phyloP scores from a whole-genome alignment of 2,329 filamentous ascomycete genomes.

The Teratosphaeria destructans region DNA sequence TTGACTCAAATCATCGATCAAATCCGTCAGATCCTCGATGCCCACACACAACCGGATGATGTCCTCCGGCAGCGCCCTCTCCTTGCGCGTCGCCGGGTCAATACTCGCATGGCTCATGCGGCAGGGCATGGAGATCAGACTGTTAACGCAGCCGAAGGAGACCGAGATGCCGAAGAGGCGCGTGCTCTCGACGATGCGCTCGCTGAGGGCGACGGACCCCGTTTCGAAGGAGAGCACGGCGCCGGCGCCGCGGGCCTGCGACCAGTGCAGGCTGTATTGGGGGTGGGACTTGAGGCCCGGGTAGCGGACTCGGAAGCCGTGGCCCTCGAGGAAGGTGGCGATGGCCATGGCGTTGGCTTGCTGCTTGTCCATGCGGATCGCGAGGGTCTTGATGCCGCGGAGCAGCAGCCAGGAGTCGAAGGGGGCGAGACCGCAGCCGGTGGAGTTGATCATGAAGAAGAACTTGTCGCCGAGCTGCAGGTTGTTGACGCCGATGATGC shows the following conservation, averaged over 20 bases:
- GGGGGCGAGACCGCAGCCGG: slow-evolving; percentile 84
- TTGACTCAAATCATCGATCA: slow-evolving; percentile 84
- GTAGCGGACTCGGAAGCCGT: slow-evolving; percentile 91
- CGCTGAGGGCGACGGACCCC: slow-evolving; percentile 69
- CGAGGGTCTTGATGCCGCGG: slow-evolving; percentile 89
- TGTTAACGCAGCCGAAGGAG: slow-evolving; percentile 96
- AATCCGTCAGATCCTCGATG: slow-evolving; percentile 83
- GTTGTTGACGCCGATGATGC: slow-evolving; percentile 87
- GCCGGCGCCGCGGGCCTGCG: slow-evolving; percentile 85
- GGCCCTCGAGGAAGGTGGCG: slow-evolving; percentile 79
- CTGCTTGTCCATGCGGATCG: slow-evolving; percentile 98
- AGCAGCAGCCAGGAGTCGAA: slow-evolving; percentile 95
- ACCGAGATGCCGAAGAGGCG: slow-evolving; percentile 91
- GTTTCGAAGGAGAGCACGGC: slow-evolving; percentile 96
- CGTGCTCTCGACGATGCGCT: slow-evolving; percentile 88
- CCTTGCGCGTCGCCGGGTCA: slow-evolving; percentile 81
- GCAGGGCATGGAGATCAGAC: slow-evolving; percentile 97
- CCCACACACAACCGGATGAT: slow-evolving; percentile 92
- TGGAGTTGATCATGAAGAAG: slow-evolving; percentile 95
- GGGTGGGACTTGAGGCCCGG: slow-evolving; percentile 90
- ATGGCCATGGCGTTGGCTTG: slow-evolving; percentile 85
- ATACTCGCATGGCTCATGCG: slow-evolving; percentile 99
- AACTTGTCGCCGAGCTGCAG: slow-evolving; percentile 71
- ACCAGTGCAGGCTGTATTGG: slow-evolving; percentile 92
- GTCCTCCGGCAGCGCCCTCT: slow-evolving; percentile 90